These are phyloP conservation scores for Daldinia childiae DNA, from an alignment of 495 filamentous ascomycete genomes.

Conservation along the genomic window DNA sequence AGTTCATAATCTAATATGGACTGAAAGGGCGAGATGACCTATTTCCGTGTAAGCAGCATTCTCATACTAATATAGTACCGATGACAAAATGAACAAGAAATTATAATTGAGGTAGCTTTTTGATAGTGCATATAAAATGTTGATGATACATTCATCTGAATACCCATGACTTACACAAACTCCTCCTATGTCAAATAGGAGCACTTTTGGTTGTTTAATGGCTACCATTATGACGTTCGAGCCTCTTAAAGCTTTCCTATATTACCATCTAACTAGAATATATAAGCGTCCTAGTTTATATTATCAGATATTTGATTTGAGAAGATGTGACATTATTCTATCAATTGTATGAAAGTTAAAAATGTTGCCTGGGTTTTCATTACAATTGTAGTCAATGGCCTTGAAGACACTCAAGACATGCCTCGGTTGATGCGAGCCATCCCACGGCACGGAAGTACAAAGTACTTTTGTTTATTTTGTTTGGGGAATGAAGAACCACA, in stretches of 20 bases:
- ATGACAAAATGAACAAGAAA: neutral
- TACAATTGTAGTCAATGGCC: neutral
- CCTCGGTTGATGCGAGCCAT: slow-evolving; percentile 31
- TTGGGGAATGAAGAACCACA: no score
- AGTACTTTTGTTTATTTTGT: neutral
- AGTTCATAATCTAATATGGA: slow-evolving; percentile 90
- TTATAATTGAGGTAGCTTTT: neutral
- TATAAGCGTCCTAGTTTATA: neutral
- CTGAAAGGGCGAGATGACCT: slow-evolving; percentile 93
- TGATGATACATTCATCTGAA: neutral
- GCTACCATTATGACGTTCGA: slow-evolving; percentile 49
- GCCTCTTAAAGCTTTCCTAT: slow-evolving; percentile 23
- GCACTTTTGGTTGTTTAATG: slow-evolving; percentile 70
- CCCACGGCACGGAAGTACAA: neutral
- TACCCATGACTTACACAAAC: slow-evolving; percentile 78
- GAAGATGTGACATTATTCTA: neutral
- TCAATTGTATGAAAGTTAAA: neutral
- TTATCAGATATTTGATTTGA: neutral
- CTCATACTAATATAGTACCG: neutral
- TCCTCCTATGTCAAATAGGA: slow-evolving; percentile 96
- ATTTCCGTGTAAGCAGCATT: slow-evolving; percentile 30
- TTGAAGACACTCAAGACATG: slow-evolving; percentile 21
- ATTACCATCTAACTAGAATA: neutral
- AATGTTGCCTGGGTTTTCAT: neutral
- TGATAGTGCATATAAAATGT: neutral